Conservation (phyloP, 106 monocot species). For the Triglochin maritima region DNA sequence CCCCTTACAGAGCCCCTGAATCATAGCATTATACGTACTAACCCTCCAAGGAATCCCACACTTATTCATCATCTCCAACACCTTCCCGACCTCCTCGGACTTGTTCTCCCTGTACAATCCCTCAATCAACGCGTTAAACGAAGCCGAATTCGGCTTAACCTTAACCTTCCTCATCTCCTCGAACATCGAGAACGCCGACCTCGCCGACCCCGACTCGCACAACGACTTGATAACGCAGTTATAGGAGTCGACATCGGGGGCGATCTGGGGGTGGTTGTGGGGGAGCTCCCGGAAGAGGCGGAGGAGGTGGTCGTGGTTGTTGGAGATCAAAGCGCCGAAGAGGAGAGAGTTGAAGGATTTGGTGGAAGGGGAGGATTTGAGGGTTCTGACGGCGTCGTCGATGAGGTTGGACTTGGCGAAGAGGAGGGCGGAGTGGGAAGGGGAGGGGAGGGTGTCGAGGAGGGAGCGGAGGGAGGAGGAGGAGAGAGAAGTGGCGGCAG, state of each 20-base stretch:
- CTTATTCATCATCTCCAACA: constrained; percentile 58
- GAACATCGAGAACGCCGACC: constrained; percentile 61
- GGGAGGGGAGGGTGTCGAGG: constrained; percentile 13
- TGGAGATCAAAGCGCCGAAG: constrained; percentile 55
- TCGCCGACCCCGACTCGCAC: constrained; percentile 52
- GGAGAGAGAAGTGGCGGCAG: constrained; percentile 42
- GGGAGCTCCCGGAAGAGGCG: constrained; percentile 51
- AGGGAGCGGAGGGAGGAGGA: constrained; percentile 30
- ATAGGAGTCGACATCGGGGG: constrained; percentile 51
- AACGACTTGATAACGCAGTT: constrained; percentile 64
- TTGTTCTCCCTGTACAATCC: constrained; percentile 62
- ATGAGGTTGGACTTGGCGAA: constrained; percentile 65
- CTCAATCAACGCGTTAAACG: constrained; percentile 37
- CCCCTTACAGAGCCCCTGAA: constrained; percentile 51
- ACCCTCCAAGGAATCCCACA: constrained; percentile 26
- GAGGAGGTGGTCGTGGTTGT: constrained; percentile 29
- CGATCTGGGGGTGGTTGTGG: constrained; percentile 12
- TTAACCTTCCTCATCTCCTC: constrained; percentile 54
- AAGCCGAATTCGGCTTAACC: constrained; percentile 59
- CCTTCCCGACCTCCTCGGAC: constrained; percentile 52
- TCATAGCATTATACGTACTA: constrained; percentile 50
- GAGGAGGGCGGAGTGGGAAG: constrained; percentile 63
- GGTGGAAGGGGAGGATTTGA: constrained; percentile 21
- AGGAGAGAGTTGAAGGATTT: constrained; percentile 67
- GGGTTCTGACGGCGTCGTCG: constrained; percentile 53